Percentiles rank a stretch among this genome's conserved stretches.
Conservation (phyloP, 2,329 filamentous ascomycete species). For the Didymosphaeria variabile region DNA sequence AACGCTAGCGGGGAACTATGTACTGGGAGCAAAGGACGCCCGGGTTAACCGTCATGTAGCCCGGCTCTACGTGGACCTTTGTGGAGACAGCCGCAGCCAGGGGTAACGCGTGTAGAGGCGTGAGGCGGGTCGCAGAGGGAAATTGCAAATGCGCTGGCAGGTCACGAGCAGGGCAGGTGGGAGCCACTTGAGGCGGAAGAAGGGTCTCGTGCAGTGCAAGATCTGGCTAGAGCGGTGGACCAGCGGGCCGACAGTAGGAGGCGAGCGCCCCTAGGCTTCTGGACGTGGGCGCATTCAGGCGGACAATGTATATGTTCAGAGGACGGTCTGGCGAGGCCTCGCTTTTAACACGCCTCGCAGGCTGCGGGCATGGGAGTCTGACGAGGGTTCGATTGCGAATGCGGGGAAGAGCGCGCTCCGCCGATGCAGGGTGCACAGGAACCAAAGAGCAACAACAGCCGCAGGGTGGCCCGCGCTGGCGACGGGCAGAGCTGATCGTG, state of each 20-base stretch:
- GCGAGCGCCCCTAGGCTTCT: slow-evolving; percentile 19
- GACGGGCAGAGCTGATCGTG: background rate
- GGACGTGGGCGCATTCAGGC: slow-evolving; percentile 18
- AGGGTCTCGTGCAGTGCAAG: slow-evolving; percentile 45
- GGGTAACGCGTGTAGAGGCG: background rate
- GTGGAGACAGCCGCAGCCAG: background rate
- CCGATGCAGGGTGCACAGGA: slow-evolving; percentile 13
- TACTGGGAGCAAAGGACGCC: slow-evolving; percentile 28
- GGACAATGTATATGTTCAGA: slow-evolving; percentile 1
- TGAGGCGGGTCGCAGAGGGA: slow-evolving; percentile 14
- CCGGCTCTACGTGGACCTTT: slow-evolving; percentile 29
- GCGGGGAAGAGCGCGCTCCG: slow-evolving; percentile 19
- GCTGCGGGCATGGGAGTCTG: slow-evolving; percentile 20
- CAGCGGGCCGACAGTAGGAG: slow-evolving; percentile 37
- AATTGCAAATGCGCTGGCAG: slow-evolving; percentile 29
- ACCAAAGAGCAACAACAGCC: slow-evolving; percentile 1
- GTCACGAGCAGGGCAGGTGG: slow-evolving; percentile 31
- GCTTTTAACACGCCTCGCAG: slow-evolving; percentile 27
- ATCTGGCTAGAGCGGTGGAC: slow-evolving; percentile 33
- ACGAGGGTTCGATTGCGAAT: slow-evolving; percentile 10
- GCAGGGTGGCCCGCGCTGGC: background rate
- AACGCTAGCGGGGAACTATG: slow-evolving; percentile 36
- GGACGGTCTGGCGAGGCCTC: slow-evolving; percentile 18
- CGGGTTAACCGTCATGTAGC: slow-evolving; percentile 28
- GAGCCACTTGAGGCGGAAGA: slow-evolving; percentile 33